phyloP scores from a whole-genome alignment of 768 basidiomycete genomes.

The Amanita molliuscula region DNA sequence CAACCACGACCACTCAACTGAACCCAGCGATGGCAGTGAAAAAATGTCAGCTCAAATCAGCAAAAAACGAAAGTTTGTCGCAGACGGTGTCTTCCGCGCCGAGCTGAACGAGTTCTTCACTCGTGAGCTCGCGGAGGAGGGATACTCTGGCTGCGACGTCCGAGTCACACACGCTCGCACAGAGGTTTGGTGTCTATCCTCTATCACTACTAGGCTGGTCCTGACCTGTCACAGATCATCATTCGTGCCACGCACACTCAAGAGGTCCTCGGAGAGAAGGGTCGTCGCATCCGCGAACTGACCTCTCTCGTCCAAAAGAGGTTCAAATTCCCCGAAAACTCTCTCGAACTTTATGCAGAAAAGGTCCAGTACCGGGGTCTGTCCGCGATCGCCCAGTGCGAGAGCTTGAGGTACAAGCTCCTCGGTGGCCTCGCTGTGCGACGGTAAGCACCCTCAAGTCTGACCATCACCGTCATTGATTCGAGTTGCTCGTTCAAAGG shows the following conservation, averaged over 20 bases:
- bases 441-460: conserved; percentile 47
- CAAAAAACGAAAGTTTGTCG: conserved; percentile 98
- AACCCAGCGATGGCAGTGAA: neutral
- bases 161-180: conserved; percentile 98
- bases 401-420: conserved; percentile 96
- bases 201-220: conserved; percentile 1
- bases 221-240: conserved; percentile 62
- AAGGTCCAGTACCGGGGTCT: conserved; percentile 98
- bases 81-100: conserved; percentile 98
- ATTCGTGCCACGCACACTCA: conserved; percentile 99
- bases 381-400: conserved; percentile 97
- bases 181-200: conserved; percentile 45
- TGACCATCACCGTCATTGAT: neutral
- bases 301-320: conserved; percentile 98
- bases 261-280: conserved; percentile 98
- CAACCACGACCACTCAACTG: neutral
- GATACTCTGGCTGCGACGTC: conserved; percentile 99
- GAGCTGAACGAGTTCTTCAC: conserved; percentile 99
- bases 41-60: conserved; percentile 74
- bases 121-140: conserved; percentile 96
- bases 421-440: conserved; percentile 99
- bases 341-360: conserved; percentile 97
- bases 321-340: conserved; percentile 99
- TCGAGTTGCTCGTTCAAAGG: conserved; percentile 24
- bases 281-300: conserved; percentile 97